Conservation (phyloP, 768 basidiomycete species). For the Pisolithus marmoratus region DNA sequence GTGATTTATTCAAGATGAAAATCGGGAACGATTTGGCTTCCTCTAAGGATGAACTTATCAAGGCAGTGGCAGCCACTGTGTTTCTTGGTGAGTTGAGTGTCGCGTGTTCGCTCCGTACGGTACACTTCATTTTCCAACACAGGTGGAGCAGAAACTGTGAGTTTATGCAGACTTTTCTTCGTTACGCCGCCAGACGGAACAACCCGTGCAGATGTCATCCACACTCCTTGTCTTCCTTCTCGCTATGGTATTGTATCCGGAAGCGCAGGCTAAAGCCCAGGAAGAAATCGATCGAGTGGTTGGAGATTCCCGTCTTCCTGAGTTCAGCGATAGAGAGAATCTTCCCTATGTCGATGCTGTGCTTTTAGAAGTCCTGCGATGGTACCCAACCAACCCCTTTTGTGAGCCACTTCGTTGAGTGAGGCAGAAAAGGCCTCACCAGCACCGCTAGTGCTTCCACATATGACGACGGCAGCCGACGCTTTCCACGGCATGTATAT, state of each 20-base stretch:
- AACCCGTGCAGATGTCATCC: neutral
- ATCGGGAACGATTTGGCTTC: neutral
- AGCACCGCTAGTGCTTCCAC: constrained; percentile 14
- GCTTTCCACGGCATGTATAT: constrained; percentile 25
- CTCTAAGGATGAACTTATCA: constrained; percentile 10
- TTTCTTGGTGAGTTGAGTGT: constrained; percentile 15
- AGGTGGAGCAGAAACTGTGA: constrained; percentile 7
- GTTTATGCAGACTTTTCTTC: neutral
- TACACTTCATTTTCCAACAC: neutral
- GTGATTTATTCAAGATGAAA: constrained; percentile 8
- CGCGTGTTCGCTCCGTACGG: neutral
- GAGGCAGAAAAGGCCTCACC: neutral
- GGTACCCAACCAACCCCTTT: constrained; percentile 4
- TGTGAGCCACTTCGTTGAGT: neutral
- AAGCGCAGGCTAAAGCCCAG: constrained; percentile 11
- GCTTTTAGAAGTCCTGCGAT: constrained; percentile 6
- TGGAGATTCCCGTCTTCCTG: constrained; percentile 9
- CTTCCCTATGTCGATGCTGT: constrained; percentile 14
- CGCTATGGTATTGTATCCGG: constrained; percentile 16
- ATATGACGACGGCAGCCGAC: constrained; percentile 16
- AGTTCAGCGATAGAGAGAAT: constrained; percentile 2
- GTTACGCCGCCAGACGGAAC: neutral
- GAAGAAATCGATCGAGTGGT: constrained; percentile 14
- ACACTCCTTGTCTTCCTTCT: constrained; percentile 9
- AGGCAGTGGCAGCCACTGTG: constrained; percentile 16